Percentiles rank a stretch among this genome's conserved stretches.
Evolutionary conservation across 2,329 filamentous ascomycete genomes (phyloP).

Genomic region (Cordyceps farinosa): DNA sequence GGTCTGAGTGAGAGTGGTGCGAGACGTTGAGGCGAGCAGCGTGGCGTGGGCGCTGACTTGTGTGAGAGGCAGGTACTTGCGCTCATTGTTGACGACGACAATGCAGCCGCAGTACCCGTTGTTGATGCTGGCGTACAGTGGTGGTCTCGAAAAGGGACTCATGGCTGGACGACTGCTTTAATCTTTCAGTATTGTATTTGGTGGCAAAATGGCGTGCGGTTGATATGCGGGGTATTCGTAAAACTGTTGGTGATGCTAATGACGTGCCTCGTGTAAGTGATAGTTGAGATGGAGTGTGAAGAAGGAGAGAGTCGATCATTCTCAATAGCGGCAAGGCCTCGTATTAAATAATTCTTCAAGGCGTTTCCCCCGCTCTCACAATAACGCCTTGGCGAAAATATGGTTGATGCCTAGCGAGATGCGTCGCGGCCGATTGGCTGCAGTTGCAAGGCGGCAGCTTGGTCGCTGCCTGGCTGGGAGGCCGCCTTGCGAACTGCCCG

Average conservation of each 20-base stretch:
- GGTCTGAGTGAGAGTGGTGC: constrained; percentile 50
- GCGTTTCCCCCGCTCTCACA: background rate
- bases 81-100: constrained; percentile 23
- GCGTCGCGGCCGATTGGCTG: background rate
- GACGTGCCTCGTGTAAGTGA: background rate
- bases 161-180: background rate
- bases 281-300: background rate
- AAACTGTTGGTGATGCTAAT: background rate
- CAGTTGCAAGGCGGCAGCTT: background rate
- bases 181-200: background rate
- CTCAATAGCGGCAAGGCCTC: background rate
- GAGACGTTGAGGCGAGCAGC: constrained; percentile 53
- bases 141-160: background rate
- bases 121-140: background rate
- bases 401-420: constrained; percentile 14
- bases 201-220: background rate
- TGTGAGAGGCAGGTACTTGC: constrained; percentile 55
- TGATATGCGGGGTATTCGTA: background rate
- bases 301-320: background rate
- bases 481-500: constrained; percentile 1
- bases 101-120: constrained; percentile 34
- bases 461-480: constrained; percentile 6
- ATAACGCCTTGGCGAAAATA: background rate
- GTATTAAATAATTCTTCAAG: background rate
- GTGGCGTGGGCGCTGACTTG: constrained; percentile 55